phyloP scores from a whole-genome alignment of 2,329 filamentous ascomycete species.

The Colletotrichum cuscutae region DNA sequence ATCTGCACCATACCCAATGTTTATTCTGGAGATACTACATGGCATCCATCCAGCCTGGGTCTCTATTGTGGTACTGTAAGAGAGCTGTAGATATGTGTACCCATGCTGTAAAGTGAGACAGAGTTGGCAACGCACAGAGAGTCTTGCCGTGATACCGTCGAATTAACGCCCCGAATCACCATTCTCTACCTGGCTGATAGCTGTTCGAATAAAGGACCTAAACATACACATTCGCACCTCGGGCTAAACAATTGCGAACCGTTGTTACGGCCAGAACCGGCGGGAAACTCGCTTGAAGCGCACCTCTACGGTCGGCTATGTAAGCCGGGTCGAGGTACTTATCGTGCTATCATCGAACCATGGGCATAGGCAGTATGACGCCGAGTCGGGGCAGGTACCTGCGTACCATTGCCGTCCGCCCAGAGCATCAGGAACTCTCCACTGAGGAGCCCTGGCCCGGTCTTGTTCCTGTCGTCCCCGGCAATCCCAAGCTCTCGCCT shows the following conservation, averaged over 20 bases:
- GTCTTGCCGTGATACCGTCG: not conserved
- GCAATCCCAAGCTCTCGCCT: slow-evolving; percentile 24
- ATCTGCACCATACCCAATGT: not conserved
- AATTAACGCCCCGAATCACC: not conserved
- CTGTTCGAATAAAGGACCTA: not conserved
- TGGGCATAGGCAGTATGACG: slow-evolving; percentile 21
- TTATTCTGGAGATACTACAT: not conserved
- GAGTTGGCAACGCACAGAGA: not conserved
- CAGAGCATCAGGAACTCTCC: slow-evolving; percentile 17
- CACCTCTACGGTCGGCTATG: slow-evolving; percentile 16
- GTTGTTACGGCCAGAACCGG: slow-evolving; percentile 13
- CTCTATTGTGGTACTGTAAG: too few species aligned
- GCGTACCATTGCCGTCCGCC: slow-evolving; percentile 23
- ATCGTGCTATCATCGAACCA: slow-evolving; percentile 30
- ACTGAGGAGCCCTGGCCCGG: slow-evolving; percentile 30
- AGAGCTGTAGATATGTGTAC: not conserved
- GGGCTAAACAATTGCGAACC: slow-evolving; percentile 6
- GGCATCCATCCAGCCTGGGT: not conserved
- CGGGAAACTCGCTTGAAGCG: slow-evolving; percentile 7
- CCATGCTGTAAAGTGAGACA: not conserved
- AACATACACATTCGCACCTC: not conserved
- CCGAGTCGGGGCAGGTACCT: slow-evolving; percentile 29
- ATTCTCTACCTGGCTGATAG: not conserved
- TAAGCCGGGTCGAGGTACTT: slow-evolving; percentile 9
- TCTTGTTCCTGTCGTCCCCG: slow-evolving; percentile 29